Base-by-base conservation (phyloP, 805 yeast genomes). In the Middelhovenomyces tepae region DNA sequence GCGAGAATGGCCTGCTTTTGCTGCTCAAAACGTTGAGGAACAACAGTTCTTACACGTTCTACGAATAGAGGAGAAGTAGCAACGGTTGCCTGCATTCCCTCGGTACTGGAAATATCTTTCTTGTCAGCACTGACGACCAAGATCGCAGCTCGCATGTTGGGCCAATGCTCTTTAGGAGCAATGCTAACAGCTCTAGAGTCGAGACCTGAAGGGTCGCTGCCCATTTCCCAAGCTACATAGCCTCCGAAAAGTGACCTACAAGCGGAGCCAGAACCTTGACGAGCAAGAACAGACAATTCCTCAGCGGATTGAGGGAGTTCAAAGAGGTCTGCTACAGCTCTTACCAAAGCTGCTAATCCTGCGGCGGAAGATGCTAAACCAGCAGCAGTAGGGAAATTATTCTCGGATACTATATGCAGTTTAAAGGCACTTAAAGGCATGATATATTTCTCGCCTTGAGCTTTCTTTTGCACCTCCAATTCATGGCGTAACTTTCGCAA, bases 151-250 rank as follows among this genome's bases (percentile, higher is more conserved):
- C 80, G 78, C 78, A 91, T 82, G 25, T 73, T 68, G 26, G 96
- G 86, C 99, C 98, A 91, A 58, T 84, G 94, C 22, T 64, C 65
- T 46, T 68, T 53, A 6, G 94, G 80, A 3, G 95, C 94, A 24
- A 91, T 73, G 62, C 87, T 85, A 18, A 86, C 94, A 3, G 99
- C 99, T 48, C 75, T 78, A 9, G 96, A 87, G 61, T 91, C 98
- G 28, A 73, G 67, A n/a, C 98, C 98, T 52, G 86, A 79, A 0
- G 43, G 60, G 38, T 52, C 43, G 3, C 47, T 44, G 37, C 99
- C 99, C 96, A 87, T 86, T 58, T 91, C 95, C 99, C 99, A 91
- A 3, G 97, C 97, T 8, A 91, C 99, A 53, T 76, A 91, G 5
- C 99, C 99, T 30, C 98, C 97, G 59, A 84, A 85, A 42, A 91